Base-by-base conservation (phyloP, 2,329 filamentous ascomycete species). In the Alternaria gaisen region DNA sequence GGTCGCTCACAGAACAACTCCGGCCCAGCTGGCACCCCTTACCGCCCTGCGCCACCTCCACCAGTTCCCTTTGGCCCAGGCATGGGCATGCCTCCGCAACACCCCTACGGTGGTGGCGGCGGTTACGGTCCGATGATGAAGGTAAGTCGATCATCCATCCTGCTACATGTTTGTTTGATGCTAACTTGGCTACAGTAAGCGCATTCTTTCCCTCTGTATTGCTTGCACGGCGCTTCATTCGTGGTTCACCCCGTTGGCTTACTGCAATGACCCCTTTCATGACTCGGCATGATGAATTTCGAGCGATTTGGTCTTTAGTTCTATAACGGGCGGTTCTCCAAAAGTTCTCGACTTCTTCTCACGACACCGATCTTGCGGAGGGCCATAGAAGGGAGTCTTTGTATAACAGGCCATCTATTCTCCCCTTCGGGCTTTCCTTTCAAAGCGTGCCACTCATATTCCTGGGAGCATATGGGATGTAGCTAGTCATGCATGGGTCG, bases 1-100 rank as follows among this genome's bases (percentile, higher is more conserved):
- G 95, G 95, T 66, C 92, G 95, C 67, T 96, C 92, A 56, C 95
- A 99, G 86, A 99, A 98, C 88, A 99, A 99, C 86, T 98, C 94
- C 64, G 95, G 95, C 59, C 90, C 90, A 55, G 95, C 97, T 62
- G 95, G 95, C 69, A 98, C 95, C 70, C 95, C 95, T 60, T 98
- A 99, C 83, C 91, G 95, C 67, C 95, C 95, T 65, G 95, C 95
- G 52, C 95, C 95, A 63, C 90, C 90, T 43, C 90, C 90, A 71
- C 90, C 90, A 38, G 89, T 91, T 75, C 54, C 58, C 22, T 91
- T 89, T 40, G 70, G 70, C 79, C 88, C 88, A 56, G 85, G 86
- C 65, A 90, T 90, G 87, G 88, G 87, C 68, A 89, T 90, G 84
- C 85, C 87, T 65, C 87, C 87, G 24, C 81, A 84, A 69, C 73